Percentiles rank a stretch among this genome's conserved stretches.
Evolutionary conservation across 306 rosid species (phyloP).

Genomic region (Medicago lupulina): DNA sequence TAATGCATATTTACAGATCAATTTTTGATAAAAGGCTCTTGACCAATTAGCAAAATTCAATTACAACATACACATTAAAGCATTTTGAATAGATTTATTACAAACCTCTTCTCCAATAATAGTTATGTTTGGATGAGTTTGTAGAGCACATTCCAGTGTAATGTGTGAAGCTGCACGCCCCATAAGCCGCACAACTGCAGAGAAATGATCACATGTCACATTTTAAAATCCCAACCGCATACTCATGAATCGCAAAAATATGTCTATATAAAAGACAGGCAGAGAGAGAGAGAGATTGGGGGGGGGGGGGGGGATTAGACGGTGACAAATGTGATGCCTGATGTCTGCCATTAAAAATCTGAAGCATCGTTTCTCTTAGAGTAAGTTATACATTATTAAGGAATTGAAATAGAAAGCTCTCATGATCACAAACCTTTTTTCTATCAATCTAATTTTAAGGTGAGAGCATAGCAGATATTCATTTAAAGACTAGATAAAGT

Average conservation of each 20-base stretch:
- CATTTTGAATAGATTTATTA: constrained; percentile 24
- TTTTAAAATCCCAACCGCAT: not conserved
- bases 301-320: constrained; percentile 1
- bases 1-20: constrained; percentile 43
- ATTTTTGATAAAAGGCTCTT: constrained; percentile 13
- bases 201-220: constrained; percentile 25
- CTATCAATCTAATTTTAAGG: constrained; percentile 18
- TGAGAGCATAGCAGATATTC: too few species aligned
- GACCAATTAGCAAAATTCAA: constrained; percentile 23
- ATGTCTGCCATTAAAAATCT: constrained; percentile 1
- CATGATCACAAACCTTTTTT: not conserved
- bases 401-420: not conserved
- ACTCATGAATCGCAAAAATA: not conserved
- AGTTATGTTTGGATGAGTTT: constrained; percentile 96
- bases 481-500: constrained; percentile 12
- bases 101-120: constrained; percentile 97
- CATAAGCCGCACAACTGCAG: constrained; percentile 98
- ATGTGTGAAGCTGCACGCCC: constrained; percentile 99
- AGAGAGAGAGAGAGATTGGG: not conserved
- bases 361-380: not conserved
- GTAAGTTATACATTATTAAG: constrained; percentile 13
- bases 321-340: not conserved
- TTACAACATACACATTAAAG: constrained; percentile 17
- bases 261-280: not conserved
- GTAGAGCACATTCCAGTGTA: constrained; percentile 96